Percentiles rank a stretch among this genome's conserved stretches.
phyloP scores from a whole-genome alignment of 192 early-diverging fungal genomes.

The Coemansia biformis region DNA sequence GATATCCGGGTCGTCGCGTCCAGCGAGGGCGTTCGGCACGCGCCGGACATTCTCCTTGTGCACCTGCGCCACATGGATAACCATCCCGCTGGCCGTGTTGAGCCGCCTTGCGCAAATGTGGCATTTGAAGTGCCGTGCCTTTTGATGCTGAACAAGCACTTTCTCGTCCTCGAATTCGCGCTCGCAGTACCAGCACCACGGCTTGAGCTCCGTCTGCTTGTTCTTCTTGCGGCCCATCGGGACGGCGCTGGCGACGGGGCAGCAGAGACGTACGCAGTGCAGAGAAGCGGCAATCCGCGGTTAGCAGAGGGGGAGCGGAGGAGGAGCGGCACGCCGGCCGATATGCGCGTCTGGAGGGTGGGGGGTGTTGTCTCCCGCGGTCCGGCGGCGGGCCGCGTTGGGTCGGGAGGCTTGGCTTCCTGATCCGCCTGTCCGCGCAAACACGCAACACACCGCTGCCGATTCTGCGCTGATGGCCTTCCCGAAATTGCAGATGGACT shows the following conservation, averaged over 20 bases:
- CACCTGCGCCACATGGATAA: conserved; percentile 84
- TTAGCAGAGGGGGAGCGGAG: too few species aligned
- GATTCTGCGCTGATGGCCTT: too few species aligned
- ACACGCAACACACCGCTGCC: too few species aligned
- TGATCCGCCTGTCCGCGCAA: too few species aligned
- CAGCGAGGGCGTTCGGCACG: conserved; percentile 79
- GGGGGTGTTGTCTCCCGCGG: too few species aligned
- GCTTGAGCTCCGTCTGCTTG: conserved; percentile 62
- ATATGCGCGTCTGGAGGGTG: too few species aligned
- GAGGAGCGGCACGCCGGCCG: too few species aligned
- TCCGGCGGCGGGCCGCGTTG: too few species aligned
- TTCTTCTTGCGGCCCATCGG: conserved; percentile 54
- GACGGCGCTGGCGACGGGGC: background rate
- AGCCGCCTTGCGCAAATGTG: conserved; percentile 75
- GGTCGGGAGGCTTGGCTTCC: too few species aligned
- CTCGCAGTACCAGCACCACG: conserved; percentile 95
- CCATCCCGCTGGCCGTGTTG: conserved; percentile 86
- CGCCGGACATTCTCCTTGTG: conserved; percentile 78
- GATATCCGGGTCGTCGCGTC: conserved; percentile 78
- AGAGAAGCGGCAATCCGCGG: too few species aligned
- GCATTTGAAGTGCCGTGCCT: conserved; percentile 94
- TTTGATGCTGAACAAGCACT: conserved; percentile 87
- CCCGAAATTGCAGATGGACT: conserved; percentile 9
- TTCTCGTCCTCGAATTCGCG: conserved; percentile 94
- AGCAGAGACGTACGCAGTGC: too few species aligned